Conservation (phyloP, 2,329 filamentous ascomycete genomes). For the Fusarium brachygibbosum region DNA sequence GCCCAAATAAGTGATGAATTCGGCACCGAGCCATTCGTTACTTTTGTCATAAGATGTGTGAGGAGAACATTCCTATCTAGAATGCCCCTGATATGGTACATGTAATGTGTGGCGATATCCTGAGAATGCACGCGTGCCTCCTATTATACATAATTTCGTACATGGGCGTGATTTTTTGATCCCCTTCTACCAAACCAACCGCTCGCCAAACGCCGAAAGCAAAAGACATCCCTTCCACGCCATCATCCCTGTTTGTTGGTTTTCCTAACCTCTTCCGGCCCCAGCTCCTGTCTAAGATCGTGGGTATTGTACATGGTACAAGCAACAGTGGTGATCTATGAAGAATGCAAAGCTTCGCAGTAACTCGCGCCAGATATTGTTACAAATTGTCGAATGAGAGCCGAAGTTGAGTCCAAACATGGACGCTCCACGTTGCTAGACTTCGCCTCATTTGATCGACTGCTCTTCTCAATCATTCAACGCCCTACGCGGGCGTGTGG, state of each 20-base stretch:
- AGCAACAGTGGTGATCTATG: conserved; percentile 1
- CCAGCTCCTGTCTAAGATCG: conserved; percentile 2
- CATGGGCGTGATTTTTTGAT: conserved; percentile 14
- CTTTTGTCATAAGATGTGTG: not conserved
- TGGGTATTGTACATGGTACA: conserved; percentile 26
- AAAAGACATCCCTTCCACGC: conserved; percentile 12
- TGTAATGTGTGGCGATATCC: conserved; percentile 12
- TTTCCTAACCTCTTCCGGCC: conserved; percentile 12
- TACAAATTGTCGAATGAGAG: conserved; percentile 17
- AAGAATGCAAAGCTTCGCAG: not conserved
- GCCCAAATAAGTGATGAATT: not conserved
- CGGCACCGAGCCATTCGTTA: not conserved
- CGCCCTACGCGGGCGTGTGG: conserved; percentile 53
- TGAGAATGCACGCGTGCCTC: conserved; percentile 10
- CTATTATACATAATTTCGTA: conserved; percentile 38
- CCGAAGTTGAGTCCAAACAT: not conserved
- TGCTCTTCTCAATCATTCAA: not conserved
- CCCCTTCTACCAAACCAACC: conserved; percentile 22
- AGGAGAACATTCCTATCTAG: not conserved
- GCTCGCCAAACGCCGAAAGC: conserved; percentile 36
- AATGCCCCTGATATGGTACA: conserved; percentile 6
- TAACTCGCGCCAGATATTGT: conserved; percentile 20
- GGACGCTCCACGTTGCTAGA: not conserved
- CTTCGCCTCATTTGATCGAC: not conserved
- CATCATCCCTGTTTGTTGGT: conserved; percentile 24